phyloP scores from a whole-genome alignment of 495 filamentous ascomycete species.

The Penicillium flavigenum region DNA sequence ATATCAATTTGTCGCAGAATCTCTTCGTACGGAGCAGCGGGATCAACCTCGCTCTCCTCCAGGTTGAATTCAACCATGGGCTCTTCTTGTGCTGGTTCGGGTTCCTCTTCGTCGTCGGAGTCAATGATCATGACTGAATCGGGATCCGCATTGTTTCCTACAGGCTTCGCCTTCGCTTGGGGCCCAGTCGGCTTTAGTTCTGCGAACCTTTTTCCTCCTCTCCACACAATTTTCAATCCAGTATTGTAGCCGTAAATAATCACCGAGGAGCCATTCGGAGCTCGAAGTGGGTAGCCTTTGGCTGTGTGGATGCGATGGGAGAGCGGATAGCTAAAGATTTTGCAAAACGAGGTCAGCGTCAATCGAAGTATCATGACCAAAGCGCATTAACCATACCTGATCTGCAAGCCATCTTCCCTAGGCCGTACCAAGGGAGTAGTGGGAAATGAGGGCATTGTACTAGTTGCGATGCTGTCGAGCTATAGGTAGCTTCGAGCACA shows the following conservation, averaged over 20 bases:
- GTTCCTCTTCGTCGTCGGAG: slow-evolving; percentile 70
- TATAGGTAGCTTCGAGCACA: slow-evolving; percentile 20
- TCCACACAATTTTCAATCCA: slow-evolving; percentile 76
- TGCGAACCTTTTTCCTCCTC: slow-evolving; percentile 70
- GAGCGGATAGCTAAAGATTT: slow-evolving; percentile 65
- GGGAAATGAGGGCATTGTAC: slow-evolving; percentile 42
- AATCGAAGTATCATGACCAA: slow-evolving; percentile 3
- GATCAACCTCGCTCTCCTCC: slow-evolving; percentile 60
- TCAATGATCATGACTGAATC: slow-evolving; percentile 75
- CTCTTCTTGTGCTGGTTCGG: slow-evolving; percentile 35
- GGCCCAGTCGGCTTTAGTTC: slow-evolving; percentile 27
- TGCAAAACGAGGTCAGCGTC: slow-evolving; percentile 13
- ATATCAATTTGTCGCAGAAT: slow-evolving; percentile 69
- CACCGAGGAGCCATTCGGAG: slow-evolving; percentile 82
- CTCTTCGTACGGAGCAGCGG: slow-evolving; percentile 50
- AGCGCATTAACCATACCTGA: slow-evolving; percentile 41
- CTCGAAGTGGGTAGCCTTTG: slow-evolving; percentile 70
- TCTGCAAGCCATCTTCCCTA: slow-evolving; percentile 50
- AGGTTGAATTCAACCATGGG: slow-evolving; percentile 51
- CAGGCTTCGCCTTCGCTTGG: slow-evolving; percentile 27
- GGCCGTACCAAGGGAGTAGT: slow-evolving; percentile 39
- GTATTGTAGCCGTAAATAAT: slow-evolving; percentile 79
- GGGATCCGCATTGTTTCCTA: slow-evolving; percentile 38
- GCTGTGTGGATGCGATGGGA: slow-evolving; percentile 70
- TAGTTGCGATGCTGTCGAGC: slow-evolving; percentile 15